Percentiles rank a stretch among this genome's conserved stretches.
Conservation (phyloP, 768 basidiomycete species). For the Trametes cingulata region DNA sequence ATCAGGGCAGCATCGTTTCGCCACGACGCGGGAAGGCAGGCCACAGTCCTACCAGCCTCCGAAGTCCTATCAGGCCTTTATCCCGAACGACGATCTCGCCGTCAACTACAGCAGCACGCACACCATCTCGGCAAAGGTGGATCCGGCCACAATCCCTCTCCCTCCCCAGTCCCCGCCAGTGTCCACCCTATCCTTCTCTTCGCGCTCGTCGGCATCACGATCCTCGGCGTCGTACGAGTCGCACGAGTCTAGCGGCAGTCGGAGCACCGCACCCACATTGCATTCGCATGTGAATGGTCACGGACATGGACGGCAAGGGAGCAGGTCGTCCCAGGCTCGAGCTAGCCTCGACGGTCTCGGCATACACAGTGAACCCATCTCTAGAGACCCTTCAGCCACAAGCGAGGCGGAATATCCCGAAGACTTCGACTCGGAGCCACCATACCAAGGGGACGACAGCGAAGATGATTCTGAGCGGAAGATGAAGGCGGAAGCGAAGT, state of each 20-base stretch:
- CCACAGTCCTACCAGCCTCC: slow-evolving; percentile 21
- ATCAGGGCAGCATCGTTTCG: slow-evolving; percentile 24
- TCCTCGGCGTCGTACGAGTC: slow-evolving; percentile 46
- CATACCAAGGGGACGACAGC: slow-evolving; percentile 4
- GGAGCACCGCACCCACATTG: slow-evolving; percentile 41
- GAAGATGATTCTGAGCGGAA: slow-evolving; percentile 46
- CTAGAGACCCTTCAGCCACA: slow-evolving; percentile 8
- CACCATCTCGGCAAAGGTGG: slow-evolving; percentile 42
- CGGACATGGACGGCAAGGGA: slow-evolving; percentile 23
- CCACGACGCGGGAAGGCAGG: slow-evolving; percentile 26
- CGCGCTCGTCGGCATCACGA: slow-evolving; percentile 64
- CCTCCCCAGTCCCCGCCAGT: slow-evolving; percentile 71
- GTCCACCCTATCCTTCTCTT: slow-evolving; percentile 76
- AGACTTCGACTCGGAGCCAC: slow-evolving; percentile 15
- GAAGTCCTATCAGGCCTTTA: slow-evolving; percentile 23
- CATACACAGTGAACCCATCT: slow-evolving; percentile 10
- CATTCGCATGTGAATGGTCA: slow-evolving; percentile 42
- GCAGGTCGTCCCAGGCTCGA: slow-evolving; percentile 31
- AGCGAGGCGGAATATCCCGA: slow-evolving; percentile 18
- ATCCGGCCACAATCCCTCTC: slow-evolving; percentile 58
- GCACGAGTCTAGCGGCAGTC: slow-evolving; percentile 41
- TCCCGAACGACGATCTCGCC: slow-evolving; percentile 29
- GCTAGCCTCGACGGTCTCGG: slow-evolving; percentile 23
- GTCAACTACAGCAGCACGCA: slow-evolving; percentile 23
- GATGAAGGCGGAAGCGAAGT: slow-evolving; percentile 73